Conservation (phyloP, 2,329 filamentous ascomycete genomes). For the Knoxdaviesia proteae region DNA sequence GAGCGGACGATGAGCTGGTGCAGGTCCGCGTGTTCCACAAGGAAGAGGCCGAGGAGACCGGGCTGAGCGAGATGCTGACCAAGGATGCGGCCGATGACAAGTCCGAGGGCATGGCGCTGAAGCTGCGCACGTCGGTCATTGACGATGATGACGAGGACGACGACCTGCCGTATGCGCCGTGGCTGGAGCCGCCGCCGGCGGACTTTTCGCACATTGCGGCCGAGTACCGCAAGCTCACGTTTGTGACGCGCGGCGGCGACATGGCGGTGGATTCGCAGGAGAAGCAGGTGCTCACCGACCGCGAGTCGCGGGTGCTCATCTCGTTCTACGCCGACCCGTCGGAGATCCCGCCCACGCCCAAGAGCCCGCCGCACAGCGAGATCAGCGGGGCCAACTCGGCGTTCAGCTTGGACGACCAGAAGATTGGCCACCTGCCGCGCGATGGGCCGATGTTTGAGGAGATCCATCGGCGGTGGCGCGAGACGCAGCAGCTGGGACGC, state of each 20-base stretch:
- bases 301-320: constrained; percentile 39
- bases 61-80: constrained; percentile 44
- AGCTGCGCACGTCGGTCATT: constrained; percentile 25
- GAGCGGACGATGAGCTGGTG: constrained; percentile 43
- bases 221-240: constrained; percentile 25
- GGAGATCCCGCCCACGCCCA: constrained; percentile 35
- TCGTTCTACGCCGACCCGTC: constrained; percentile 31
- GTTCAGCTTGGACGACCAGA: constrained; percentile 8
- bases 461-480: constrained; percentile 25
- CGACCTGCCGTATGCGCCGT: constrained; percentile 29
- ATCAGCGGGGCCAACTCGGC: constrained; percentile 10
- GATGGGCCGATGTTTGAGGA: constrained; percentile 23
- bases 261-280: constrained; percentile 30
- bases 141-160: constrained; percentile 39
- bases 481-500: constrained; percentile 22
- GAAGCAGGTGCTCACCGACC: constrained; percentile 31
- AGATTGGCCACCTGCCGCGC: constrained; percentile 16
- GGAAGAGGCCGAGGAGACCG: constrained; percentile 49
- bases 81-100: constrained; percentile 54
- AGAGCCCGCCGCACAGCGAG: constrained; percentile 20
- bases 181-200: constrained; percentile 24
- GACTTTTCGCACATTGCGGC: constrained; percentile 26
- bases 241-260: constrained; percentile 30
- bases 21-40: constrained; percentile 51
- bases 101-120: constrained; percentile 50